Base-by-base conservation (phyloP, 169 alveolate genomes). In the Plasmodium relictum region DNA sequence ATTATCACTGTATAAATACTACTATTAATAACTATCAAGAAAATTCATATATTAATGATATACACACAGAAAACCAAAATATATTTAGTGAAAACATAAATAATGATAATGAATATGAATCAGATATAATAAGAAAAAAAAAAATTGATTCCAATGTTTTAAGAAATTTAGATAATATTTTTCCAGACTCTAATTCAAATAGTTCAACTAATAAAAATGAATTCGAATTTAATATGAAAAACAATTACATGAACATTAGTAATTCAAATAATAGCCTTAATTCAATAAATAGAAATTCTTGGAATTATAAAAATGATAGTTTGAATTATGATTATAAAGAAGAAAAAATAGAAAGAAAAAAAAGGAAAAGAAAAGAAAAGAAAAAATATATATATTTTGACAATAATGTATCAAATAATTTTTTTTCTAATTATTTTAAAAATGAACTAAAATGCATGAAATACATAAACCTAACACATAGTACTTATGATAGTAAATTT, bases 381-480 rank as follows among this genome's bases (percentile, higher is more conserved):
- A 76, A 70, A 20, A 31, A 26, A 44, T 42, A 18, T 54, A 72
- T 4, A 39, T 44, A 48, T 18, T 52, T 0, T 26, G 59, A 6
- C 24, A 61, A 58, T 56, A n/a, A 18, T n/a, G 26, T 39, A 42
- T 59, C 88, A 0, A 65, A 16, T 22, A 9, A 16, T 4, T 66
- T 83, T 14, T 83, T 41, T 83, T 66, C 83, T 16, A 12, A 83
- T 26, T 26, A 54, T 24, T 83, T 83, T 68, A 68, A 83, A 48
- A 83, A 83, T 65, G 91, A 83, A 56, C 41, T 83, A 3, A 48
- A 68, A 12, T 83, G 91, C 52, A 83, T 83, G 91, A 68, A 83
- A 42, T 83, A 83, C 68, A 68, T 83, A 22, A 83, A 83, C 6
- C 37, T 83, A 16, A 83, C 91, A 2, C 73, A 68, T 14, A 83